Evolutionary conservation across 768 basidiomycete genomes (phyloP).

Genomic region (Lactifluus echinatus): DNA sequence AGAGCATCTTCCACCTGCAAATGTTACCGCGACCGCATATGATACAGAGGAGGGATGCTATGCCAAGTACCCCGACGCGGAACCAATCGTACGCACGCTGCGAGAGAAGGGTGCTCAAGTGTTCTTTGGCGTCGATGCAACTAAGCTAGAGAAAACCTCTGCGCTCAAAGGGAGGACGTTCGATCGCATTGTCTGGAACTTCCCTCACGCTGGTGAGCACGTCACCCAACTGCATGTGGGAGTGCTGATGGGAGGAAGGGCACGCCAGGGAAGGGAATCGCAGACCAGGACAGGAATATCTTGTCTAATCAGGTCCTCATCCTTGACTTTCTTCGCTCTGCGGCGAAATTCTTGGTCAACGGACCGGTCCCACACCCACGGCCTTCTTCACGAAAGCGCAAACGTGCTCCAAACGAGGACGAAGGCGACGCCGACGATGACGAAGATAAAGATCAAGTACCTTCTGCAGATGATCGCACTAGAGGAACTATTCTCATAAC

Average conservation of each 20-base stretch:
- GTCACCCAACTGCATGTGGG: not conserved
- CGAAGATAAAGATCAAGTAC: conserved; percentile 24
- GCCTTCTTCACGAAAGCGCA: conserved; percentile 35
- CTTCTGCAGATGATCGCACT: conserved; percentile 21
- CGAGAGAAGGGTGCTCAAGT: conserved; percentile 56
- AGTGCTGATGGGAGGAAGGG: conserved; percentile 8
- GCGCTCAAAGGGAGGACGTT: conserved; percentile 53
- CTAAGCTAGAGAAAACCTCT: conserved; percentile 51
- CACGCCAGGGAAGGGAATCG: conserved; percentile 68
- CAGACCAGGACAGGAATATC: conserved; percentile 91
- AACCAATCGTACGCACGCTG: conserved; percentile 47
- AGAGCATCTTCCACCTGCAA: conserved; percentile 47
- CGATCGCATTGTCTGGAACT: conserved; percentile 89
- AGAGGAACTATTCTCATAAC: conserved; percentile 82
- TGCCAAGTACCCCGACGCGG: conserved; percentile 73
- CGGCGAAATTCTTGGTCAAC: conserved; percentile 44
- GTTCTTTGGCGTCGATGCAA: conserved; percentile 81
- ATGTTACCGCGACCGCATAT: conserved; percentile 78
- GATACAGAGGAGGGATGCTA: conserved; percentile 72
- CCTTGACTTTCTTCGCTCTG: conserved; percentile 73
- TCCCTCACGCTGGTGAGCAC: conserved; percentile 82
- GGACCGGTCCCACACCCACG: conserved; percentile 46
- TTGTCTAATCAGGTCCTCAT: conserved; percentile 79
- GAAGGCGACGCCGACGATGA: conserved; percentile 39
- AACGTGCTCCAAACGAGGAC: conserved; percentile 28